Conservation (phyloP, 768 basidiomycete species). For the Boletus patriciae region DNA sequence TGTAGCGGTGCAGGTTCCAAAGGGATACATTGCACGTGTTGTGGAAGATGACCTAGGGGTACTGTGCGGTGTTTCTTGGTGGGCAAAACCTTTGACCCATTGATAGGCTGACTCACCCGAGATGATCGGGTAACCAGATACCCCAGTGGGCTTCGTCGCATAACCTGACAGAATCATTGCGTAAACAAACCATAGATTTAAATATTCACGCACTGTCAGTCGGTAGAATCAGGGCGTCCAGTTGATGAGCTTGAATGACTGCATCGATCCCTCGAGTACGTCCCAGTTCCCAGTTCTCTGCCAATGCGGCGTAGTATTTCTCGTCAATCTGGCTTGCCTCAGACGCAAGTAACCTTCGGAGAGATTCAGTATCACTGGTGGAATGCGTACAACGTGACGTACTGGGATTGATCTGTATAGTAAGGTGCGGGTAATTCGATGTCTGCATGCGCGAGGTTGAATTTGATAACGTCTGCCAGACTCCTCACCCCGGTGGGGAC, state of each 20-base stretch:
- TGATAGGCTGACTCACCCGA: slow-evolving; percentile 47
- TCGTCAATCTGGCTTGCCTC: slow-evolving; percentile 37
- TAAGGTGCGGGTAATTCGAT: slow-evolving; percentile 43
- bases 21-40: slow-evolving; percentile 41
- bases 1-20: slow-evolving; percentile 43
- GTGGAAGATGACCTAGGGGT: slow-evolving; percentile 60
- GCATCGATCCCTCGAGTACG: slow-evolving; percentile 56
- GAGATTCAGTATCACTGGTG: slow-evolving; percentile 3
- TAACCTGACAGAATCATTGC: slow-evolving; percentile 15
- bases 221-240: slow-evolving; percentile 57
- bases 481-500: slow-evolving; percentile 61
- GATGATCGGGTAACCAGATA: slow-evolving; percentile 66
- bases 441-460: slow-evolving; percentile 52
- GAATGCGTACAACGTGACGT: slow-evolving; percentile 5
- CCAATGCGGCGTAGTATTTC: slow-evolving; percentile 45
- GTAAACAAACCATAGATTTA: background rate
- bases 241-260: slow-evolving; percentile 42
- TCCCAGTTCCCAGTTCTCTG: slow-evolving; percentile 49
- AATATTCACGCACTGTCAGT: slow-evolving; percentile 31
- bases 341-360: slow-evolving; percentile 22
- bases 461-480: slow-evolving; percentile 58
- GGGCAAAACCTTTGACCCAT: background rate
- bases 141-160: slow-evolving; percentile 42
- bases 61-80: slow-evolving; percentile 32
- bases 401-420: slow-evolving; percentile 40